Evolutionary conservation across 192 early-diverging fungal genomes (phyloP).

Genomic region (Coemansia umbellata): DNA sequence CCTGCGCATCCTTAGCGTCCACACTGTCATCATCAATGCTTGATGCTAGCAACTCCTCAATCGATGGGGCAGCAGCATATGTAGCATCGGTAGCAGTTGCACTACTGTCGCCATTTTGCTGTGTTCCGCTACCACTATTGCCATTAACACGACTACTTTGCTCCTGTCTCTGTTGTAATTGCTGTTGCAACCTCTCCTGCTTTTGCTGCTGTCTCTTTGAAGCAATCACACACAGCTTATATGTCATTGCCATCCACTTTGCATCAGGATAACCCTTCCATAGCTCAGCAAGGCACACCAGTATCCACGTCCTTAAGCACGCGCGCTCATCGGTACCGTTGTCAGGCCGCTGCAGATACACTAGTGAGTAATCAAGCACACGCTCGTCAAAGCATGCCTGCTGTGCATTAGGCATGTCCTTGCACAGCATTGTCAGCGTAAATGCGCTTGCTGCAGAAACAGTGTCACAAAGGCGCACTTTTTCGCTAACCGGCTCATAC

Average conservation of each 20-base stretch:
- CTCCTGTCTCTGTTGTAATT: too few relatives aligned
- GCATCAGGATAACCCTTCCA: conserved; percentile 72
- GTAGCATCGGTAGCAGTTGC: neutral
- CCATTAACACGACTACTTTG: neutral
- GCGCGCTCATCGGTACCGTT: conserved; percentile 46
- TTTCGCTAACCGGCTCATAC: conserved; percentile 44
- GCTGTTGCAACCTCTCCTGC: conserved; percentile 12
- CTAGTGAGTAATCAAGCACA: conserved; percentile 49
- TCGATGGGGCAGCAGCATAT: conserved; percentile 2
- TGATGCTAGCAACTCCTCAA: conserved; percentile 46
- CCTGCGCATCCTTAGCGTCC: conserved; percentile 41
- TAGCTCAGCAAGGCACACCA: conserved; percentile 80
- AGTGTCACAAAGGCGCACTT: conserved; percentile 41
- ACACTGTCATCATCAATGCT: conserved; percentile 38
- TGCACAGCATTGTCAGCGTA: conserved; percentile 89
- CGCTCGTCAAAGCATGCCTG: conserved; percentile 66
- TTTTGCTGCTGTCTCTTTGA: conserved; percentile 40
- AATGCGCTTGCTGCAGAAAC: conserved; percentile 71
- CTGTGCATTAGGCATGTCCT: conserved; percentile 78
- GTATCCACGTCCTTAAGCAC: conserved; percentile 79
- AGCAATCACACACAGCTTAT: conserved; percentile 69
- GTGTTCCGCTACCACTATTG: neutral
- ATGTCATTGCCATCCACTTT: conserved; percentile 53
- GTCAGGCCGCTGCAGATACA: conserved; percentile 48
- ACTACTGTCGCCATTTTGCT: neutral